Evolutionary conservation across 306 rosid species (phyloP).

Genomic region (Boehmeria nivea): DNA sequence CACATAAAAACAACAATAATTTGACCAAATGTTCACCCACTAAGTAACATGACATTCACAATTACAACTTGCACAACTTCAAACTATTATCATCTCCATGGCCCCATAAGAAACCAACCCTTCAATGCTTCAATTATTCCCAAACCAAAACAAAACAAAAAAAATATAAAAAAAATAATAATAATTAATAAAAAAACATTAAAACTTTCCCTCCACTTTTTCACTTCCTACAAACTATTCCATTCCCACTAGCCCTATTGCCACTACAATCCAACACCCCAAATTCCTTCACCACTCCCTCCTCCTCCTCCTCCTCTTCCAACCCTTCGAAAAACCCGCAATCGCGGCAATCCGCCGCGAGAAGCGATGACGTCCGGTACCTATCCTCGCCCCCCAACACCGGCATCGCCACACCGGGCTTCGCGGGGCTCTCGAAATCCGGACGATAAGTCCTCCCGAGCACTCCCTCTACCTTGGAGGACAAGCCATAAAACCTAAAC

Average conservation of each 20-base stretch:
- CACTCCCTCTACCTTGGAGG: slow-evolving; percentile 71
- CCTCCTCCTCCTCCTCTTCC: slow-evolving; percentile 12
- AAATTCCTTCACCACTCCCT: slow-evolving; percentile 13
- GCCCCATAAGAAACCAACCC: not conserved
- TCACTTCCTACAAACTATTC: slow-evolving; percentile 69
- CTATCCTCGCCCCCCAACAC: slow-evolving; percentile 74
- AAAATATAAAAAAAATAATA: too few relatives aligned
- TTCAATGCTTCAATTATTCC: not conserved
- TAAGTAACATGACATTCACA: too few relatives aligned
- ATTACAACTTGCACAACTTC: too few relatives aligned
- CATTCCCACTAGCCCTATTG: slow-evolving; percentile 53
- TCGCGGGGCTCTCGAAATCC: slow-evolving; percentile 64
- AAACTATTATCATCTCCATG: too few relatives aligned
- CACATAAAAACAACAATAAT: too few relatives aligned
- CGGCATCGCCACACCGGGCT: slow-evolving; percentile 75
- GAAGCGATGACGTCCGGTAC: slow-evolving; percentile 68
- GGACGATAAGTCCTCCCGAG: slow-evolving; percentile 84
- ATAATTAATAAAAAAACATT: too few relatives aligned
- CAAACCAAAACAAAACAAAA: not conserved
- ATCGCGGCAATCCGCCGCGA: slow-evolving; percentile 46
- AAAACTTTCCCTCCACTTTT: not conserved
- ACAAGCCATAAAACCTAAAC: slow-evolving; percentile 60
- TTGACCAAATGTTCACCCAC: too few relatives aligned
- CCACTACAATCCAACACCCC: slow-evolving; percentile 54
- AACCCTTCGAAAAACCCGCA: slow-evolving; percentile 43